A percentile compares a stretch with the other conserved stretches of the same genome.
Evolutionary conservation across 495 filamentous ascomycete species (phyloP).

Genomic region (Tuber borchii): DNA sequence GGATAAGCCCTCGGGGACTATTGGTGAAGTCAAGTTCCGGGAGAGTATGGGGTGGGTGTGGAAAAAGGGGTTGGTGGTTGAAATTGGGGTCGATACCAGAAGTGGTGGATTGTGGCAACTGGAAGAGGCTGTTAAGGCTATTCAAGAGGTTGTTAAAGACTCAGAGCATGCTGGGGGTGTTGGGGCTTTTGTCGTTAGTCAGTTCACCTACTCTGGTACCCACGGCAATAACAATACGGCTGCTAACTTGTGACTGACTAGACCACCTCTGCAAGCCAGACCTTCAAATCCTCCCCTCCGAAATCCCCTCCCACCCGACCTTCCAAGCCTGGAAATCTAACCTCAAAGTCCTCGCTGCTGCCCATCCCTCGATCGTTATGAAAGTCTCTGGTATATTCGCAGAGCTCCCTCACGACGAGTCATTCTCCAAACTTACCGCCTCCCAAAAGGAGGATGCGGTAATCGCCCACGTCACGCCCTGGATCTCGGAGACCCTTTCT

Average conservation of each 20-base stretch:
- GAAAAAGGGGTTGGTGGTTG: conserved; percentile 59
- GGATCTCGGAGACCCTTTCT: conserved; percentile 60
- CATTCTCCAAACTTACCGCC: neutral
- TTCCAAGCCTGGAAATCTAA: conserved; percentile 34
- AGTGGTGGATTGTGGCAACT: conserved; percentile 66
- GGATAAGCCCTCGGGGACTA: conserved; percentile 62
- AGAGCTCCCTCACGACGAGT: conserved; percentile 51
- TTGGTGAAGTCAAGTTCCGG: conserved; percentile 56
- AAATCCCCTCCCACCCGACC: neutral
- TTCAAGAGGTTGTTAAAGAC: conserved; percentile 13
- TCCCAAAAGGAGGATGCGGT: conserved; percentile 32
- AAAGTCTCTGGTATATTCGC: conserved; percentile 80
- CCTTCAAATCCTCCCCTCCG: conserved; percentile 47
- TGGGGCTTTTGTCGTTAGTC: conserved; percentile 43
- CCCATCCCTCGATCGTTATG: conserved; percentile 61
- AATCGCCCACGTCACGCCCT: conserved; percentile 51
- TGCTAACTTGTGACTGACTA: conserved; percentile 31
- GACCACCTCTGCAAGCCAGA: conserved; percentile 87
- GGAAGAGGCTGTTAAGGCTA: conserved; percentile 49
- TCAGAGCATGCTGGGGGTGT: conserved; percentile 4
- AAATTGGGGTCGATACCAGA: conserved; percentile 72
- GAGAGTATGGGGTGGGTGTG: conserved; percentile 63
- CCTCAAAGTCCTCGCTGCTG: conserved; percentile 44
- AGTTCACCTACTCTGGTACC: neutral
- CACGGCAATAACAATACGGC: neutral